Conservation (phyloP, 2,329 filamentous ascomycete genomes). For the Colletotrichum aenigma region DNA sequence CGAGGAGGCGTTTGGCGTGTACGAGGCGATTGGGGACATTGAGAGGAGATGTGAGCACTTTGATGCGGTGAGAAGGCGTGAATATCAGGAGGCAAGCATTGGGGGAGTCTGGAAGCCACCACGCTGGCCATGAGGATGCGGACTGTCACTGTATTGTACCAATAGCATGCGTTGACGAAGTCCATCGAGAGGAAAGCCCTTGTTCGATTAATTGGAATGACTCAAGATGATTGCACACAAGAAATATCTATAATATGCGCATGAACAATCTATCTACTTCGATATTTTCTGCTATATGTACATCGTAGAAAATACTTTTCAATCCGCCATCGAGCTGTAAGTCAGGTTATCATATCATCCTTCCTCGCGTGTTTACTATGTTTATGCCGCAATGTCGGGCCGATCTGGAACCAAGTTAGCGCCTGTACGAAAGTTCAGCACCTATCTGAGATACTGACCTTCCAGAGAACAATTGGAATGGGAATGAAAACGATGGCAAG, state of each 20-base stretch:
- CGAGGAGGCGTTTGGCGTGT: neutral
- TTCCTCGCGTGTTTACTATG: slow-evolving; percentile 5
- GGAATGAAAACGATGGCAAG: neutral
- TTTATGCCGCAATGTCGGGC: neutral
- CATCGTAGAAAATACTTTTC: neutral
- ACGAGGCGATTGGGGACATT: neutral
- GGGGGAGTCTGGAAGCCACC: neutral
- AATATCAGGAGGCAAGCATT: neutral
- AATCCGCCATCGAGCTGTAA: neutral
- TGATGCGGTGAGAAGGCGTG: neutral
- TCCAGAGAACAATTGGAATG: neutral
- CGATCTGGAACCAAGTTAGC: neutral
- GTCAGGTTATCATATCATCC: neutral
- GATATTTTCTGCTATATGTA: neutral
- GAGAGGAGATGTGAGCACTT: neutral
- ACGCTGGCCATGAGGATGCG: neutral
- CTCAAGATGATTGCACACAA: neutral
- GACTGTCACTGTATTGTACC: neutral
- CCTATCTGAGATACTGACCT: neutral
- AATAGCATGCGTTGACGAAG: neutral
- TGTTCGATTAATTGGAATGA: no score
- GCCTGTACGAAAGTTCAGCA: rapidly evolving
- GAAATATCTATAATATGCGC: neutral
- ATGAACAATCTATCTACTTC: neutral
- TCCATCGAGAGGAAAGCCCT: no score